phyloP scores from a whole-genome alignment of 73 alveolate genomes.

The Durusdinium trenchii region DNA sequence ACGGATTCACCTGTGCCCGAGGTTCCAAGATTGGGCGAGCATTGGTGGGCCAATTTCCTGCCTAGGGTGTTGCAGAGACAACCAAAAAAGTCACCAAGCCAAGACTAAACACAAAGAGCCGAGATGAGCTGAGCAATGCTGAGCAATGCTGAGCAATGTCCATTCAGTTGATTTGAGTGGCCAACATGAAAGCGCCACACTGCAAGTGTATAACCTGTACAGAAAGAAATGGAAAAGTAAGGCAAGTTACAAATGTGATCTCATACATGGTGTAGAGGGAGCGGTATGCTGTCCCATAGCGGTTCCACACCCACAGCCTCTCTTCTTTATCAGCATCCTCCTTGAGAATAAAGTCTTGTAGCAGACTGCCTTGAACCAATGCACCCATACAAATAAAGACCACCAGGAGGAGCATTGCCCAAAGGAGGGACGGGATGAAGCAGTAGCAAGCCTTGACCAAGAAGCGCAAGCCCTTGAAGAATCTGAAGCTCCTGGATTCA shows the following conservation, averaged over 20 bases:
- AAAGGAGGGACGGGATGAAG: conserved; percentile 48
- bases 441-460: conserved; percentile 74
- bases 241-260: neutral
- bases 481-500: conserved; percentile 27
- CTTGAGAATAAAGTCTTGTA: conserved; percentile 14
- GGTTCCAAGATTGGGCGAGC: conserved; percentile 31
- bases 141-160: too few relatives aligned
- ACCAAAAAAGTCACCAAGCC: neutral
- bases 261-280: conserved; percentile 45
- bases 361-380: conserved; percentile 50
- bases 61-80: neutral
- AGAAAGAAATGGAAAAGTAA: too few relatives aligned
- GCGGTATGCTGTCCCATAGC: conserved; percentile 50
- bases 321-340: neutral
- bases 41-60: conserved; percentile 55
- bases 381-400: conserved; percentile 44
- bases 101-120: neutral
- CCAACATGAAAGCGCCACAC: too few relatives aligned
- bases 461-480: conserved; percentile 54
- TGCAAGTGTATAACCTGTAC: too few relatives aligned
- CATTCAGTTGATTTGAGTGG: too few relatives aligned
- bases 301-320: conserved; percentile 63
- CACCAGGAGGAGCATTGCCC: conserved; percentile 39
- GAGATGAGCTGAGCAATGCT: neutral
- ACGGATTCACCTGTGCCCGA: too few relatives aligned